Evolutionary conservation across 1,284 basidiomycete genomes (phyloP), one percentile per base, ranked within the genome.

Genomic region (Laetiporus sulphureus): DNA sequence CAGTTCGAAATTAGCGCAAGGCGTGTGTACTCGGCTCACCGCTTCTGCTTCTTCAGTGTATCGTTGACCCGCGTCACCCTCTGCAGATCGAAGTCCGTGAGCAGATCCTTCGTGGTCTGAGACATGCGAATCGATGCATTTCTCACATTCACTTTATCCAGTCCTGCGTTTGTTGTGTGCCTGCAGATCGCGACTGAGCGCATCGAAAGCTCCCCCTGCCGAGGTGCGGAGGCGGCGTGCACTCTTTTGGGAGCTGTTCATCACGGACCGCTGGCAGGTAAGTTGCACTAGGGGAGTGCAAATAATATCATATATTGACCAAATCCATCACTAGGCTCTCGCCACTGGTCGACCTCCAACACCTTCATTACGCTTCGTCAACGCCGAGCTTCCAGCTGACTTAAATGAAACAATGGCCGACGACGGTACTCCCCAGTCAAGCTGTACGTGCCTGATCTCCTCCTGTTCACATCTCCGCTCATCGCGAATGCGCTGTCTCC

Each of bases 241-340:
- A 24, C 55, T 71, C 4, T 71, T 70, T 49, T 72, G 69, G 69
- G 68, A 72, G 49, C 57, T 83, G 16, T 61, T 70, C 34, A 66
- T 65, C 29, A 57, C 54, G 27, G 49, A 63, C 48, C 45, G 64
- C 52, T 56, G 53, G 59, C 50, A 65, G 58, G 64, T 63, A 51
- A 27, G 62, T 58, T 15, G 23, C 21, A 10, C 5, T 2, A n/a
- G n/a, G n/a, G n/a, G n/a, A n/a, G n/a, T n/a, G n/a, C n/a, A n/a
- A n/a, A n/a, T n/a, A n/a, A n/a, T n/a, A n/a, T n/a, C n/a, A n/a
- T n/a, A n/a, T n/a, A n/a, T n/a, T n/a, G n/a, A n/a, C n/a, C n/a
- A n/a, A n/a, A n/a, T n/a, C n/a, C n/a, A n/a, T n/a, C n/a, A n/a
- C 13, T 22, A 61, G 57, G 53, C 55, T 12, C 50, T 62, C 2